Percentiles rank a stretch among this genome's conserved stretches.
Evolutionary conservation across 371 early-diverging fungal species (phyloP).

Genomic region (Mortierella sp.): DNA sequence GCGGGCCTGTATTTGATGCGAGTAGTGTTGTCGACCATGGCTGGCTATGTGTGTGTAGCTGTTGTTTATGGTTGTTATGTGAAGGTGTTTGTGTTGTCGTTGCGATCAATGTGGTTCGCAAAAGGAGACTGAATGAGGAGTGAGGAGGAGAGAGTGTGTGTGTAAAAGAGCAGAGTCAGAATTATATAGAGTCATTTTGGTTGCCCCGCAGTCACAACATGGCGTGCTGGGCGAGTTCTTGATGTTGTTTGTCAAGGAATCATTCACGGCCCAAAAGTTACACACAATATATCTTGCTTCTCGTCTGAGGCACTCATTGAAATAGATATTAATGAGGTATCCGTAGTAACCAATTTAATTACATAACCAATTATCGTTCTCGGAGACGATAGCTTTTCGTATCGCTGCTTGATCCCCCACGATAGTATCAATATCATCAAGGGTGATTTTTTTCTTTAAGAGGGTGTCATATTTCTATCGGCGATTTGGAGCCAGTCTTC

Average conservation of each 20-base stretch:
- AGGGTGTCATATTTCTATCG: no score
- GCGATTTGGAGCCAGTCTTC: no score
- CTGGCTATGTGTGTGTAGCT: not conserved
- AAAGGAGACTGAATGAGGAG: conserved; percentile 1
- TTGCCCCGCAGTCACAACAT: not conserved
- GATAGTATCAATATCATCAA: no score
- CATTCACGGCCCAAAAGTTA: no score
- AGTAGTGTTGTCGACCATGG: conserved; percentile 54
- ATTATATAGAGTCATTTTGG: not conserved
- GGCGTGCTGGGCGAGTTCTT: not conserved
- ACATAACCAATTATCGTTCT: no score
- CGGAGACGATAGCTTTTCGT: no score
- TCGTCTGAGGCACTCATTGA: no score
- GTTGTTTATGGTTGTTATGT: not conserved
- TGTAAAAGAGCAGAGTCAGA: not conserved
- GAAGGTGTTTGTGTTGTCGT: not conserved
- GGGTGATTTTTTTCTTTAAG: no score
- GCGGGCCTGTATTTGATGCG: conserved; percentile 81
- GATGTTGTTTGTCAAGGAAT: not conserved
- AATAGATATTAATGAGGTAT: no score
- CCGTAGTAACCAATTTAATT: no score
- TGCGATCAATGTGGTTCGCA: not conserved
- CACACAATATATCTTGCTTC: no score
- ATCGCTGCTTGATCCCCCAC: no score
- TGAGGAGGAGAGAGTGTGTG: not conserved